phyloP scores from a whole-genome alignment of 805 yeast genomes.

The Hanseniaspora taiwanica region DNA sequence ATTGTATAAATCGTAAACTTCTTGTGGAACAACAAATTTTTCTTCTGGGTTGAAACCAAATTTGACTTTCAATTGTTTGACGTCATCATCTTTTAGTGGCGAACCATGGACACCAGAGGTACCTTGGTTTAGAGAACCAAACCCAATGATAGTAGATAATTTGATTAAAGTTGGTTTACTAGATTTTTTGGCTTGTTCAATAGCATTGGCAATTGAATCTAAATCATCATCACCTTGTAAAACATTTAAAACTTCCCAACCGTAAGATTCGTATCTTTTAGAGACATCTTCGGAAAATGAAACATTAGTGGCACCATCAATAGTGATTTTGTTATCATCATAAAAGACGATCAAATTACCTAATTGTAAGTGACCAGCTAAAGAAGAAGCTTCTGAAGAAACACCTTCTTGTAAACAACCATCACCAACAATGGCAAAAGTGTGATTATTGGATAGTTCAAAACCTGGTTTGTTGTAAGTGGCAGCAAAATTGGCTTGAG shows the following conservation, averaged over 20 bases:
- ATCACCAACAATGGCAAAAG: slow-evolving; percentile 81
- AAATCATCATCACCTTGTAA: slow-evolving; percentile 71
- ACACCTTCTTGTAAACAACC: slow-evolving; percentile 99
- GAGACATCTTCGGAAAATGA: slow-evolving; percentile 91
- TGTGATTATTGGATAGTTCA: slow-evolving; percentile 58
- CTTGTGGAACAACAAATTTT: slow-evolving; percentile 66
- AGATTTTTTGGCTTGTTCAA: slow-evolving; percentile 64
- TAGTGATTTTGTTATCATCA: slow-evolving; percentile 94
- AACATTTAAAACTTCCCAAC: slow-evolving; percentile 80
- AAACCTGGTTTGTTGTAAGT: slow-evolving; percentile 81
- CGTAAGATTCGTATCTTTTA: slow-evolving; percentile 78
- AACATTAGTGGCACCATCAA: slow-evolving; percentile 81
- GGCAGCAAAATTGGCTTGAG: slow-evolving; percentile 85
- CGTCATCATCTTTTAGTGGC: slow-evolving; percentile 88
- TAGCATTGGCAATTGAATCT: slow-evolving; percentile 55
- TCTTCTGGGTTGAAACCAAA: slow-evolving; percentile 84
- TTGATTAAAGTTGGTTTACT: slow-evolving; percentile 86
- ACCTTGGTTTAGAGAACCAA: slow-evolving; percentile 75
- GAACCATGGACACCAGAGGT: slow-evolving; percentile 92
- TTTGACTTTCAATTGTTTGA: slow-evolving; percentile 68
- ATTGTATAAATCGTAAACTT: slow-evolving; percentile 60
- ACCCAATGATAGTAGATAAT: slow-evolving; percentile 86
- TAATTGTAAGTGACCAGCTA: slow-evolving; percentile 92
- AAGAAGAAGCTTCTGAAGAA: slow-evolving; percentile 81
- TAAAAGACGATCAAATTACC: slow-evolving; percentile 88